Base-by-base conservation (phyloP, 2,329 filamentous ascomycete genomes). In the Claviceps monticola region DNA sequence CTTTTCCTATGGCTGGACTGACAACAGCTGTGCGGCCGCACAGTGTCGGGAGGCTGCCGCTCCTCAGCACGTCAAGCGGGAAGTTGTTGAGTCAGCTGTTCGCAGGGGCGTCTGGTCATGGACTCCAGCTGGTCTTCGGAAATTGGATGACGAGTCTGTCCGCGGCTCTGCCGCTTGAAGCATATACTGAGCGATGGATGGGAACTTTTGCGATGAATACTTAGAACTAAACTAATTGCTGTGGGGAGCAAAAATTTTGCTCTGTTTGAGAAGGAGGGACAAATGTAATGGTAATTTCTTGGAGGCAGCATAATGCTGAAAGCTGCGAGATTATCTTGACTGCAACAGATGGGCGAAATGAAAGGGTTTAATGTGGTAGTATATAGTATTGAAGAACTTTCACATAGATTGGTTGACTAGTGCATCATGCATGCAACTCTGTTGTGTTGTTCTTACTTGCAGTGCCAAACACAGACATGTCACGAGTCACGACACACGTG, bases 1-100 rank as follows among this genome's bases (percentile, higher is more conserved):
- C 52, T 61, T 71, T 53, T 61, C 60, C 19, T 58, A 70, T 44
- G 67, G 68, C 46, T 71, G 69, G 69, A 68, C 58, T 17, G 67
- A 71, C 56, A 71, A 70, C 53, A 66, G 60, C 46, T 71, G 69
- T 53, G 61, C 66, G 23, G 67, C 69, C 44, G 62, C 64, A 6
- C 56, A 56, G 43, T 71, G 69, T 48, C 69, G 69, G 41, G 58
- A 58, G 5, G 57, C 53, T 29, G 54, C 55, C 2, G 53, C 56
- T 17, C 55, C 61, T 19, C 59, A 62, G 39, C 55, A 54, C 21
- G 60, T 60, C 51, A 67, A 66, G 59, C 60, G 65, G 23, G 61
- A 68, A 50, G 60, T 58, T 37, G 59, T 66, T 16, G 58, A 62
- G 37, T 60, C 59, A 19, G 61, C 62, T 41, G 54, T 67, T 26